Conservation (phyloP, 2,329 filamentous ascomycete species). For the Davidsoniella australis region DNA sequence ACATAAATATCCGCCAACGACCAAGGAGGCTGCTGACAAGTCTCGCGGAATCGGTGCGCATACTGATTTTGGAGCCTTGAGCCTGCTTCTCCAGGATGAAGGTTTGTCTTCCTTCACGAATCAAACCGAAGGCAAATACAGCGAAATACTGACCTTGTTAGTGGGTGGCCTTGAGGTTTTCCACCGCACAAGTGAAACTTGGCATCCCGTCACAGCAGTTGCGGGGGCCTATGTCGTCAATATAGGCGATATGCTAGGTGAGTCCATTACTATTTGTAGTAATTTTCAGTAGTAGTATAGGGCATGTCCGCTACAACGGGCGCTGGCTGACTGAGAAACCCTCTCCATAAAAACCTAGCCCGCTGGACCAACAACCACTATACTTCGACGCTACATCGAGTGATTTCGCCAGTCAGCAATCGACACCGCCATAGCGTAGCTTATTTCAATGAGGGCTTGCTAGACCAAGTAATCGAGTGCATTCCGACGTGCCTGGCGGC, state of each 20-base stretch:
- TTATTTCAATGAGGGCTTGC: conserved; percentile 20
- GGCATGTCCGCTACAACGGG: no score
- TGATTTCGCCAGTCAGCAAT: conserved; percentile 17
- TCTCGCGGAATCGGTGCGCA: conserved; percentile 14
- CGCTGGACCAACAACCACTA: conserved; percentile 18
- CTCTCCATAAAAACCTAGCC: conserved; percentile 12
- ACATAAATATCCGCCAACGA: background rate
- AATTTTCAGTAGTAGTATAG: background rate
- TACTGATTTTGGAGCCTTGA: conserved; percentile 17
- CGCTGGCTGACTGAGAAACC: no score
- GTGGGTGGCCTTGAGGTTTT: conserved; percentile 4
- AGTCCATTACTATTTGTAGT: background rate
- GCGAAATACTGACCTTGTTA: background rate
- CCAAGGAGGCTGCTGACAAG: background rate
- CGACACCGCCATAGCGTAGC: conserved; percentile 19
- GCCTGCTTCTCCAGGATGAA: conserved; percentile 16
- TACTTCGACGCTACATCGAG: conserved; percentile 19
- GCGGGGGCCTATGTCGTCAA: conserved; percentile 17
- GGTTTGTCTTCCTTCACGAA: conserved; percentile 13
- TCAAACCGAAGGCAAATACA: no score
- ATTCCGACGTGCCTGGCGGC: background rate
- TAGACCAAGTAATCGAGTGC: conserved; percentile 1
- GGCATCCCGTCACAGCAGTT: conserved; percentile 10
- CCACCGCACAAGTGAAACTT: background rate
- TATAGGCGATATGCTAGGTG: conserved; percentile 17